A percentile compares a stretch with the other conserved stretches of the same genome.
These are phyloP conservation scores for Sclerotinia spermophila DNA, from an alignment of 2,329 filamentous ascomycete species.

Conservation along the genomic window DNA sequence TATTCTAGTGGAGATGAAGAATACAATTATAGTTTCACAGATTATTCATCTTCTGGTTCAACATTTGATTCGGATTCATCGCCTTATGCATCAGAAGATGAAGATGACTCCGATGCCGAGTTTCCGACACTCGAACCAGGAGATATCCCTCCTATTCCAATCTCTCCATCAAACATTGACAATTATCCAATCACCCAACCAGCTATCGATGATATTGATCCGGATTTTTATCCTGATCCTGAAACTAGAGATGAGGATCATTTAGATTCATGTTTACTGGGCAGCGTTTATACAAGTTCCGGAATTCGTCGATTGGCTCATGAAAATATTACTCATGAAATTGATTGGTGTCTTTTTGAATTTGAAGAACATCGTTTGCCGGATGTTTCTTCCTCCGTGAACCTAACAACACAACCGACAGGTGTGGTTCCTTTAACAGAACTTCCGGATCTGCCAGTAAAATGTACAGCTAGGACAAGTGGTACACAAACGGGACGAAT, in stretches of 20 bases:
- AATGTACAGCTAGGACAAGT: constrained; percentile 84
- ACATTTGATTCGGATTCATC: constrained; percentile 20
- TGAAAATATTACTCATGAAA: constrained; percentile 76
- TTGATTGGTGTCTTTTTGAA: constrained; percentile 91
- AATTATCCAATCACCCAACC: constrained; percentile 86
- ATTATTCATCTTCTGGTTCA: constrained; percentile 53
- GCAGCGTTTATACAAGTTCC: constrained; percentile 83
- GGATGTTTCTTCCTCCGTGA: constrained; percentile 65
- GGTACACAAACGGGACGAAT: constrained; percentile 79
- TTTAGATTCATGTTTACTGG: constrained; percentile 74
- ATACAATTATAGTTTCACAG: constrained; percentile 58
- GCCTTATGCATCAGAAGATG: constrained; percentile 37
- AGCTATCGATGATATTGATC: constrained; percentile 81
- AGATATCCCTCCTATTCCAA: constrained; percentile 74
- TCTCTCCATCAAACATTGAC: constrained; percentile 60
- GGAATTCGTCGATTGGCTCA: constrained; percentile 75
- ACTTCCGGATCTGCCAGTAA: constrained; percentile 73
- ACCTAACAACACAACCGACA: constrained; percentile 48
- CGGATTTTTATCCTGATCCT: constrained; percentile 74
- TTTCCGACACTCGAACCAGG: constrained; percentile 60
- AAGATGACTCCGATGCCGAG: constrained; percentile 46
- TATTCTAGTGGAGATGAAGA: constrained; percentile 46
- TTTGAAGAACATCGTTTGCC: constrained; percentile 70
- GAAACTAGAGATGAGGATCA: constrained; percentile 74
- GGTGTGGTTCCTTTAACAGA: constrained; percentile 56